Conservation (phyloP, 805 yeast species). For the Scheffersomyces amazonensis region DNA sequence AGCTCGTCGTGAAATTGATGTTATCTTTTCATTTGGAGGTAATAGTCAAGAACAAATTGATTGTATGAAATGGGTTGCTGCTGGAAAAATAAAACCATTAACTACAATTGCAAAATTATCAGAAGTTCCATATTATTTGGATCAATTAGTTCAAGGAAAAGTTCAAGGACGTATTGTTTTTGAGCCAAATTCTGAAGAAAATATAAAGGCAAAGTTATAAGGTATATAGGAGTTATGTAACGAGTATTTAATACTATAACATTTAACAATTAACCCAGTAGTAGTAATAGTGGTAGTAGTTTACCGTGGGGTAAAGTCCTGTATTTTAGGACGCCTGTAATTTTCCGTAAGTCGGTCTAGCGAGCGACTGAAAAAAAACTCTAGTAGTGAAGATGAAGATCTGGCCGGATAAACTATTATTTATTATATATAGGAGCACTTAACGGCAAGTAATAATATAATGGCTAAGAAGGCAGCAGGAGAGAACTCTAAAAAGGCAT, state of each 20-base stretch:
- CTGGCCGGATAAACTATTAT: too few relatives aligned
- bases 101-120: slow-evolving; percentile 25
- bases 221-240: too few relatives aligned
- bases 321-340: too few relatives aligned
- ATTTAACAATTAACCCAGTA: too few relatives aligned
- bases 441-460: too few relatives aligned
- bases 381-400: too few relatives aligned
- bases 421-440: too few relatives aligned
- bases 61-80: slow-evolving; percentile 38
- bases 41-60: slow-evolving; percentile 41
- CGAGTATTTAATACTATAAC: too few relatives aligned
- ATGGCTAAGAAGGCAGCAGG: slow-evolving; percentile 52
- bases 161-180: slow-evolving; percentile 44
- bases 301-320: too few relatives aligned
- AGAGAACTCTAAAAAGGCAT: slow-evolving; percentile 55
- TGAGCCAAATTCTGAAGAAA: slow-evolving; percentile 12
- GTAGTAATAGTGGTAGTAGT: too few relatives aligned
- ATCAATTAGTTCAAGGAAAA: slow-evolving; percentile 34
- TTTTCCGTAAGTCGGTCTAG: too few relatives aligned
- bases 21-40: slow-evolving; percentile 44
- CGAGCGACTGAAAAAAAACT: too few relatives aligned
- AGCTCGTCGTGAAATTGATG: slow-evolving; percentile 39
- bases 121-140: slow-evolving; percentile 33
- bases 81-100: slow-evolving; percentile 39
- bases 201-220: not conserved